Base-by-base conservation (phyloP, 2,329 filamentous ascomycete species). In the Penicillium expansum region DNA sequence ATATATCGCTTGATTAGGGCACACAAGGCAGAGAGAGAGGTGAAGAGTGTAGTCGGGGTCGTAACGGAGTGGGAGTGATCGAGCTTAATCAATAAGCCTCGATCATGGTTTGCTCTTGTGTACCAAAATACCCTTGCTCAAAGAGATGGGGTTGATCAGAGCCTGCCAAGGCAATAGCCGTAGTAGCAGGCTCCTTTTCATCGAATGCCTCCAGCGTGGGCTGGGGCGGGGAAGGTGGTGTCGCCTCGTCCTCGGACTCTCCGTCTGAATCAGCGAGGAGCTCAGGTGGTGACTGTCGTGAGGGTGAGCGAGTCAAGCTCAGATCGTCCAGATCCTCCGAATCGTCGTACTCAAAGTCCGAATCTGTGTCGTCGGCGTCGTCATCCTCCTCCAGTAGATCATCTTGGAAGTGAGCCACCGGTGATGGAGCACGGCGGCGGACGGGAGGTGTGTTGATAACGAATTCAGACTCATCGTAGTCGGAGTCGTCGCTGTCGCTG, bases 161-260 rank as follows among this genome's bases (percentile, higher is more conserved):
- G 37, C 66, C 69, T 2, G 69, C 62, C 52, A 76, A 62, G 9
- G 70, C 60, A 55, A 77, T 76, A 5, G 76, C 75, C 30, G 73
- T 73, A 58, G 78, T 74, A 56, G 71, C 73, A 63, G 73, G 62
- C 62, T 84, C 78, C 78, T 87, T 84, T 66, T 83, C 79, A 44
- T 82, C 77, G 69, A 91, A 89, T 39, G 80, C 76, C 58, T 84
- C 79, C 52, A 91, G 76, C 35, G 81, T 72, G 29, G 82, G 62
- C 60, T 74, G 69, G 45, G 84, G 83, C 37, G 88, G 88, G 59
- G 87, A 90, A 20, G 87, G 87, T 8, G 89, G 89, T 84, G 90
- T 79, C 47, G 81, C 77, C 64, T 90, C 86, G 75, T 92, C 89
- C 66, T 91, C 88, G 56, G 85, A 87, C 2, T 80, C 77, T 7